phyloP scores from a whole-genome alignment of 2,329 filamentous ascomycete species.

The Tolypocladium ophioglossoides region DNA sequence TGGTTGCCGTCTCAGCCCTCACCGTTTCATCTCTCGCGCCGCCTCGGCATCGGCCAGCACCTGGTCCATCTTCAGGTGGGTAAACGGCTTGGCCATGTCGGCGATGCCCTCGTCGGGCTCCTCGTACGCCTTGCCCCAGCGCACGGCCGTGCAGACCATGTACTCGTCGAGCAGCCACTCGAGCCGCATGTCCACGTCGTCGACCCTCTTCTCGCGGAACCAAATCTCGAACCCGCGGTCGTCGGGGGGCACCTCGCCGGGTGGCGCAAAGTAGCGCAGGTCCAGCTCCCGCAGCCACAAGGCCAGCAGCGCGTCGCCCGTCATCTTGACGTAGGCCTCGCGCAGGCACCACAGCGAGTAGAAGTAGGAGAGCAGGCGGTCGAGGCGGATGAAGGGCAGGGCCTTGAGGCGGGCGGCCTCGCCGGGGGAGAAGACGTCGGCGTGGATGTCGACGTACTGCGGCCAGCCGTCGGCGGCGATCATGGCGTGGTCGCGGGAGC shows the following conservation, averaged over 20 bases:
- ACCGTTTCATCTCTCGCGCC: neutral
- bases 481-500: slow-evolving; percentile 47
- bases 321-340: slow-evolving; percentile 76
- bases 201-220: slow-evolving; percentile 17
- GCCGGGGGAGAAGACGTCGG: slow-evolving; percentile 53
- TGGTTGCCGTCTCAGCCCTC: neutral
- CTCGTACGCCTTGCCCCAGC: slow-evolving; percentile 16
- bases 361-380: slow-evolving; percentile 57
- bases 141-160: slow-evolving; percentile 42
- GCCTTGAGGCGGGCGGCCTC: slow-evolving; percentile 54
- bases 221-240: slow-evolving; percentile 16
- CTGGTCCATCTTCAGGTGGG: slow-evolving; percentile 25
- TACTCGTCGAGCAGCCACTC: slow-evolving; percentile 37
- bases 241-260: slow-evolving; percentile 19
- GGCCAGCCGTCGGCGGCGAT: slow-evolving; percentile 51
- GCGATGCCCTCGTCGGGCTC: slow-evolving; percentile 32
- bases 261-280: slow-evolving; percentile 53
- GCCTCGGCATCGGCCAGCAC: slow-evolving; percentile 33
- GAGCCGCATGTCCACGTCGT: slow-evolving; percentile 23
- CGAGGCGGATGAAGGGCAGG: slow-evolving; percentile 22
- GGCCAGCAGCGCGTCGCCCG: slow-evolving; percentile 66
- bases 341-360: slow-evolving; percentile 72
- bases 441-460: slow-evolving; percentile 60
- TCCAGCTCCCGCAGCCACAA: slow-evolving; percentile 62
- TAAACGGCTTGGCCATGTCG: slow-evolving; percentile 18